Evolutionary conservation across 2,329 filamentous ascomycete species (phyloP).

Genomic region (Ophiobolus disseminans): DNA sequence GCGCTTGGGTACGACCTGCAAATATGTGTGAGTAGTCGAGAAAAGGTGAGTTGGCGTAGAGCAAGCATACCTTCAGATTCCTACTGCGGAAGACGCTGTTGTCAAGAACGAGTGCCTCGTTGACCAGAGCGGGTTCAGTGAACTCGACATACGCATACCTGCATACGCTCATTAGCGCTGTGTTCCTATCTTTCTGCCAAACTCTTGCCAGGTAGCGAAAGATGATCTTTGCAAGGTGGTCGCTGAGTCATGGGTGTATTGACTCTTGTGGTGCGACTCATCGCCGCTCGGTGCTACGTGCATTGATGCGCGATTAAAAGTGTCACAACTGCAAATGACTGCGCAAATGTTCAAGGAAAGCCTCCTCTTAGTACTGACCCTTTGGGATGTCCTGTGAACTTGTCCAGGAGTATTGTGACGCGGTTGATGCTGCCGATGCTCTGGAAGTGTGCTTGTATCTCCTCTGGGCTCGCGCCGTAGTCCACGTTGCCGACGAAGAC

Average conservation of each 20-base stretch:
- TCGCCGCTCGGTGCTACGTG: slow-evolving; percentile 4
- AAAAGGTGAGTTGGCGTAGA: background rate
- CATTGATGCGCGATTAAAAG: background rate
- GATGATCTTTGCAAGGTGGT: slow-evolving; percentile 16
- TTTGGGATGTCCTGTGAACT: slow-evolving; percentile 99
- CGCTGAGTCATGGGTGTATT: background rate
- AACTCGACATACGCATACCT: slow-evolving; percentile 99
- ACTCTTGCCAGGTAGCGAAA: slow-evolving; percentile 65
- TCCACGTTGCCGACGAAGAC: slow-evolving; percentile 99
- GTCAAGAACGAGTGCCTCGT: slow-evolving; percentile 91
- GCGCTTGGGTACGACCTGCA: slow-evolving; percentile 83
- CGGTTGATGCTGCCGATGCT: slow-evolving; percentile 97
- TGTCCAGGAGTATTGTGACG: slow-evolving; percentile 95
- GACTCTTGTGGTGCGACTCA: slow-evolving; percentile 5
- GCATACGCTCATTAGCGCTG: slow-evolving; percentile 56
- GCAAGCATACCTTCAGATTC: slow-evolving; percentile 79
- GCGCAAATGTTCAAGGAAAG: slow-evolving; percentile 37
- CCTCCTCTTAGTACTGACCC: slow-evolving; percentile 71
- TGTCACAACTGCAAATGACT: background rate
- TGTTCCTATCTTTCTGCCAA: slow-evolving; percentile 59
- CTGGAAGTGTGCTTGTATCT: slow-evolving; percentile 98
- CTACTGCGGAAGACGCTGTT: slow-evolving; percentile 95
- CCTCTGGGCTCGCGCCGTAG: slow-evolving; percentile 94
- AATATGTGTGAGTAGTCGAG: slow-evolving; percentile 23
- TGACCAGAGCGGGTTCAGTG: slow-evolving; percentile 89